phyloP scores from a whole-genome alignment of 441 rosid species.

The Geranium incanum region DNA sequence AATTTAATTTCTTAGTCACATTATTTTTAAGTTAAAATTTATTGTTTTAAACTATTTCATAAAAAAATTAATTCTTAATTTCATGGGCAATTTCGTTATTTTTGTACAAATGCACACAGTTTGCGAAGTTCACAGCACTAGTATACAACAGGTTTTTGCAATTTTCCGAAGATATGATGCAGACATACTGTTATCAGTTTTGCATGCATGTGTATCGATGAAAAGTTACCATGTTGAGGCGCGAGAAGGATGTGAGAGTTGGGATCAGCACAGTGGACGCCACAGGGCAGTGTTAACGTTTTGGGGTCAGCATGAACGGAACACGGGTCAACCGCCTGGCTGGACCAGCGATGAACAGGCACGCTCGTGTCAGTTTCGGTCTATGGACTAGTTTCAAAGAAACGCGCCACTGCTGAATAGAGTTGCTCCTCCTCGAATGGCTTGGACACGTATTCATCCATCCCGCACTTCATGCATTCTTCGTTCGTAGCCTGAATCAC shows the following conservation, averaged over 20 bases:
- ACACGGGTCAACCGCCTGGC: slow-evolving; percentile 18
- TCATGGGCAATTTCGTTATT: too few species aligned
- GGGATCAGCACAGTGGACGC: slow-evolving; percentile 3
- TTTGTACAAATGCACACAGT: too few species aligned
- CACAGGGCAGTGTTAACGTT: neutral
- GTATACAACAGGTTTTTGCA: too few species aligned
- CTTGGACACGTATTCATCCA: slow-evolving; percentile 82
- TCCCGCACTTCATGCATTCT: slow-evolving; percentile 69
- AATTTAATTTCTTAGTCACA: too few species aligned
- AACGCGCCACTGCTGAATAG: slow-evolving; percentile 65
- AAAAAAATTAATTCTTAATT: too few species aligned
- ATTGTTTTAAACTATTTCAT: too few species aligned
- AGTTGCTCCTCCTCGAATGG: slow-evolving; percentile 86
- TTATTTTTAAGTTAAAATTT: too few species aligned
- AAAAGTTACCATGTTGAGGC: slow-evolving; percentile 24
- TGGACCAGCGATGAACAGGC: slow-evolving; percentile 15
- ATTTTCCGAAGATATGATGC: neutral
- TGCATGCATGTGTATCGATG: slow-evolving; percentile 7
- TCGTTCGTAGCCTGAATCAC: slow-evolving; percentile 77
- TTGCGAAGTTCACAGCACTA: too few species aligned
- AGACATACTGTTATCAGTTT: neutral
- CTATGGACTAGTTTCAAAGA: slow-evolving; percentile 46
- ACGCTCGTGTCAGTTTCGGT: slow-evolving; percentile 11
- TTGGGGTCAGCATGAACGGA: slow-evolving; percentile 17
- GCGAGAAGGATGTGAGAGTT: slow-evolving; percentile 8